A percentile compares a stretch with the other conserved stretches of the same genome.
Evolutionary conservation across 2,329 filamentous ascomycete genomes (phyloP).

Genomic region (Huntiella bhutanensis): DNA sequence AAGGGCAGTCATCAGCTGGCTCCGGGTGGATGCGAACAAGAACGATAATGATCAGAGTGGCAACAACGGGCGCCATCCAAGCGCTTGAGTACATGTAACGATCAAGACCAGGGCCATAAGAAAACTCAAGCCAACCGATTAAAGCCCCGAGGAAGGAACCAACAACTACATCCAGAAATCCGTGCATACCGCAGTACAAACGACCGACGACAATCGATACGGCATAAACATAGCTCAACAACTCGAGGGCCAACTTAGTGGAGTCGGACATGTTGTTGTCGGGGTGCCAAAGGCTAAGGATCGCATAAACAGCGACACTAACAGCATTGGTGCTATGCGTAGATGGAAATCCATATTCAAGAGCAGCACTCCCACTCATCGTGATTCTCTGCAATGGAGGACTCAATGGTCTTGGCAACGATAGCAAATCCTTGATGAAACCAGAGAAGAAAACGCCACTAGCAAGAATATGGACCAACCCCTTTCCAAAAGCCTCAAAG

Average conservation of each 20-base stretch:
- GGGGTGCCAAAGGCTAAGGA: conserved; percentile 49
- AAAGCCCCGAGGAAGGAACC: conserved; percentile 59
- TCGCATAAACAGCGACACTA: conserved; percentile 71
- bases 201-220: conserved; percentile 77
- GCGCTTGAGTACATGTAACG: conserved; percentile 47
- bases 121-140: conserved; percentile 40
- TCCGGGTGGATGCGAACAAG: conserved; percentile 84
- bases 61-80: conserved; percentile 43
- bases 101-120: conserved; percentile 45
- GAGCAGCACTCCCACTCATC: conserved; percentile 85
- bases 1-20: conserved; percentile 89
- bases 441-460: conserved; percentile 73
- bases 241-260: conserved; percentile 44
- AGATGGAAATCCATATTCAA: conserved; percentile 94
- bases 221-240: conserved; percentile 64
- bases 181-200: conserved; percentile 97
- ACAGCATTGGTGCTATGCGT: conserved; percentile 96
- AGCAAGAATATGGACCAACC: conserved; percentile 58
- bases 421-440: conserved; percentile 85
- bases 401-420: conserved; percentile 76
- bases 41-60: conserved; percentile 47
- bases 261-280: conserved; percentile 41
- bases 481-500: conserved; percentile 66
- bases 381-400: conserved; percentile 87
- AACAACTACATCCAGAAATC: conserved; percentile 75